Percentiles rank a stretch among this genome's conserved stretches.
These are phyloP conservation scores for Syzygium syzygioides DNA, from an alignment of 441 rosid species.

Conservation along the genomic window DNA sequence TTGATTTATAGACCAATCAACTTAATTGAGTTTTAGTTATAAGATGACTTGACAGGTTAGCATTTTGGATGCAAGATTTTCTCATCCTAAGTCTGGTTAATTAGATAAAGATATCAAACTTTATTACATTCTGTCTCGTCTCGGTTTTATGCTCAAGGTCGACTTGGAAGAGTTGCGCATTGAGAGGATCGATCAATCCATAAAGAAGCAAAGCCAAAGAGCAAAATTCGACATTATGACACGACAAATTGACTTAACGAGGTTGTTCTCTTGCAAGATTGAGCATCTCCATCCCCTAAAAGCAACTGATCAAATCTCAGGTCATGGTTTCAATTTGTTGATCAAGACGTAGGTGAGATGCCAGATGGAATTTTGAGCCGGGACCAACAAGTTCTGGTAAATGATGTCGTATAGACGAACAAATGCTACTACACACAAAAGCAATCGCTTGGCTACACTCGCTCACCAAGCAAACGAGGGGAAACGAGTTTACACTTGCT, in stretches of 20 bases:
- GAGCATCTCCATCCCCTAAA: too few species aligned
- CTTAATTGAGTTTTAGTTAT: not conserved
- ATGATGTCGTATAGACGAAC: not conserved
- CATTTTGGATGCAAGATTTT: not conserved
- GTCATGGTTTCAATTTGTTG: too few species aligned
- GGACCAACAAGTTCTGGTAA: too few species aligned
- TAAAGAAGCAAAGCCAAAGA: not conserved
- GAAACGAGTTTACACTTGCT: too few species aligned
- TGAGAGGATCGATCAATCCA: not conserved
- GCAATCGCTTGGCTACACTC: not conserved
- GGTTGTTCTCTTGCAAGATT: too few species aligned
- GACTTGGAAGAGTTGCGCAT: not conserved
- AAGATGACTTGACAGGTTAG: not conserved
- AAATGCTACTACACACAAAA: not conserved
- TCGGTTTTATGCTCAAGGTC: not conserved
- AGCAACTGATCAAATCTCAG: too few species aligned
- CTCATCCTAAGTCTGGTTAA: not conserved
- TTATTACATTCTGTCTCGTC: not conserved
- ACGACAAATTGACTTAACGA: not conserved
- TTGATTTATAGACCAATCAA: not conserved
- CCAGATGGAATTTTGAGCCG: too few species aligned
- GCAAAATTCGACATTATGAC: not conserved
- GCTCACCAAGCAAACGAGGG: not conserved
- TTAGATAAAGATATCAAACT: not conserved
- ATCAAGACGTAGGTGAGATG: too few species aligned